Evolutionary conservation across 805 yeast species (phyloP).

Genomic region (Saturnispora dispora): DNA sequence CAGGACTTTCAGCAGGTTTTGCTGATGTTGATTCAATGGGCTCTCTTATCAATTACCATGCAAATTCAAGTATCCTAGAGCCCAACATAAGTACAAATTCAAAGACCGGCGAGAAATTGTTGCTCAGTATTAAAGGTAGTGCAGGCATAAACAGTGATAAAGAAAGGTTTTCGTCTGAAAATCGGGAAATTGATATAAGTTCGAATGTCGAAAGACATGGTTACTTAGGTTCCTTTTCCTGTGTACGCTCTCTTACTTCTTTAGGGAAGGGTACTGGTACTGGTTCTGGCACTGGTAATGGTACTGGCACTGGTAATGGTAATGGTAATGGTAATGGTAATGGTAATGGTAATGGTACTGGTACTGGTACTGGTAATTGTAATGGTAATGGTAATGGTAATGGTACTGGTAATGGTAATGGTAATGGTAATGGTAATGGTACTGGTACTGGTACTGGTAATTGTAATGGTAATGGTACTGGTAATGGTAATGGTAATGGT

Average conservation of each 20-base stretch:
- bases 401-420: conserved; percentile 12
- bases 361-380: conserved; percentile 7
- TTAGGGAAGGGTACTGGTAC: conserved; percentile 3
- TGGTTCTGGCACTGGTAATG: conserved; percentile 9
- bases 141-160: not conserved
- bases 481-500: not conserved
- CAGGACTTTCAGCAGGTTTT: not conserved
- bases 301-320: conserved; percentile 8
- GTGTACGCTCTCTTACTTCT: not conserved
- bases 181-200: not conserved
- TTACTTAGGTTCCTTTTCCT: not conserved
- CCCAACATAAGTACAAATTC: conserved; percentile 5
- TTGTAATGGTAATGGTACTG: not conserved
- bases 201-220: not conserved
- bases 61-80: conserved; percentile 3
- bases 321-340: conserved; percentile 8
- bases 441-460: conserved; percentile 2
- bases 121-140: too few relatives aligned
- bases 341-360: conserved; percentile 5
- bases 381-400: conserved; percentile 12
- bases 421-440: conserved; percentile 15
- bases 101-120: conserved; percentile 3
- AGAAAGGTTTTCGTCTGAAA: not conserved
- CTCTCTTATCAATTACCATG: conserved; percentile 8
- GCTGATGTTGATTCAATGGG: conserved; percentile 15